Base-by-base conservation (phyloP, 352 stramenopile species). In the Globisporangium solare region DNA sequence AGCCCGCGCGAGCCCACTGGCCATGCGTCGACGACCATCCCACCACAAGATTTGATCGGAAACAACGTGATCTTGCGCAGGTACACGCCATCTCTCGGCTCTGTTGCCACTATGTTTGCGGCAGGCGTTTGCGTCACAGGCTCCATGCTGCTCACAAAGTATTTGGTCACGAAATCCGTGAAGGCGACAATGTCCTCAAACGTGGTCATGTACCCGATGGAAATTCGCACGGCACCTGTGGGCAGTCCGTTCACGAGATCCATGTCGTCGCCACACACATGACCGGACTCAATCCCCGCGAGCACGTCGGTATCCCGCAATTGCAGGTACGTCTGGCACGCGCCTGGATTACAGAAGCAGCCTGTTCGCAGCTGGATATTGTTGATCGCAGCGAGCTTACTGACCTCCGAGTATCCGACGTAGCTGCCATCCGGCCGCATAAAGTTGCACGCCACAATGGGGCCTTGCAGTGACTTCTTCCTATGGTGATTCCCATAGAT, bases 331-430 rank as follows among this genome's bases (percentile, higher is more conserved):
- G 70, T 61, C 46, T 92, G 78, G 17, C 83, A 92, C 18, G 83
- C 83, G 2, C 78, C 83, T n/a, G 83, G 78, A 51, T 90, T 92
- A 49, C 83, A 92, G 51, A 90, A 89, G 53, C 83, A 92, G 15
- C 83, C 83, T 17, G 73, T 86, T n/a, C 83, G 74, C 18, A 92
- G 53, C 46, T 82, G 78, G 46, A 92, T 86, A 17, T 74, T 69
- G 54, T 90, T 73, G 18, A 90, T 78, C 22, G 73, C 67, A 4
- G 83, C 73, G n/a, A 90, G 77, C 22, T 83, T 86, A 22, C 71
- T 56, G 11, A 90, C 77, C 61, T 90, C 76, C 2, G 73, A 67
- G 47, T 88, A 90, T n/a, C 83, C 83, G 2, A 92, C 73, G 50
- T 74, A 89, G 47, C 65, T 75, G 10, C 69, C 67, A 31, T 92